A percentile compares a stretch with the other conserved stretches of the same genome.
Evolutionary conservation across 2,329 filamentous ascomycete species (phyloP).

Genomic region (Penicillium brasilianum): DNA sequence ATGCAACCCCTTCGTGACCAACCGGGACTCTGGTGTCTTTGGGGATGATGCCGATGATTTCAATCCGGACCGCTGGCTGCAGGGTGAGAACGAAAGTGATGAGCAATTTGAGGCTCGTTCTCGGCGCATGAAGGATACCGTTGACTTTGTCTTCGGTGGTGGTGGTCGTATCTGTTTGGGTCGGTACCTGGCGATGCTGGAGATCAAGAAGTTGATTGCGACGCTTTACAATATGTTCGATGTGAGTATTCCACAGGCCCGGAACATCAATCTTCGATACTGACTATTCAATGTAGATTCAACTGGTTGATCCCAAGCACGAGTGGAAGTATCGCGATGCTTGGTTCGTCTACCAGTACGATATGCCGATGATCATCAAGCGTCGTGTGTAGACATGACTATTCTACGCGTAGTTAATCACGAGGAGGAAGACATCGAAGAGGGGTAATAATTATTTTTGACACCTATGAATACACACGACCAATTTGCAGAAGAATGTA

Average conservation of each 20-base stretch:
- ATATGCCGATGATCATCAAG: constrained; percentile 53
- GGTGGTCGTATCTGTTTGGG: constrained; percentile 62
- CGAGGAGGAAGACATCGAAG: not conserved
- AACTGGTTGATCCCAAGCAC: constrained; percentile 57
- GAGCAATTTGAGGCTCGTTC: constrained; percentile 43
- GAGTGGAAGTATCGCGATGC: constrained; percentile 60
- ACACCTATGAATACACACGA: constrained; percentile 14
- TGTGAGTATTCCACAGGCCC: constrained; percentile 15
- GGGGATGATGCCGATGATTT: constrained; percentile 54
- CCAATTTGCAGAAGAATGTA: constrained; percentile 19
- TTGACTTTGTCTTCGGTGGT: constrained; percentile 56
- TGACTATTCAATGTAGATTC: constrained; percentile 43
- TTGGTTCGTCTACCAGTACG: constrained; percentile 65
- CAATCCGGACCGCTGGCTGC: constrained; percentile 57
- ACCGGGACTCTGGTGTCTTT: constrained; percentile 50
- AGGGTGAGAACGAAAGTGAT: constrained; percentile 38
- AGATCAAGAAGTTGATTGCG: constrained; percentile 65
- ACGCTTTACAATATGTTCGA: constrained; percentile 45
- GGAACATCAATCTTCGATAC: not conserved
- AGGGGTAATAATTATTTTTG: not conserved
- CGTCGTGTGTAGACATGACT: constrained; percentile 12
- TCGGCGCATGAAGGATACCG: constrained; percentile 43
- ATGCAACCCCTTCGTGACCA: constrained; percentile 44
- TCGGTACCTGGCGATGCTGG: constrained; percentile 59
- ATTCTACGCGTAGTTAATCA: not conserved